Evolutionary conservation across 352 stramenopile genomes (phyloP).

Genomic region (Peronospora destructor): DNA sequence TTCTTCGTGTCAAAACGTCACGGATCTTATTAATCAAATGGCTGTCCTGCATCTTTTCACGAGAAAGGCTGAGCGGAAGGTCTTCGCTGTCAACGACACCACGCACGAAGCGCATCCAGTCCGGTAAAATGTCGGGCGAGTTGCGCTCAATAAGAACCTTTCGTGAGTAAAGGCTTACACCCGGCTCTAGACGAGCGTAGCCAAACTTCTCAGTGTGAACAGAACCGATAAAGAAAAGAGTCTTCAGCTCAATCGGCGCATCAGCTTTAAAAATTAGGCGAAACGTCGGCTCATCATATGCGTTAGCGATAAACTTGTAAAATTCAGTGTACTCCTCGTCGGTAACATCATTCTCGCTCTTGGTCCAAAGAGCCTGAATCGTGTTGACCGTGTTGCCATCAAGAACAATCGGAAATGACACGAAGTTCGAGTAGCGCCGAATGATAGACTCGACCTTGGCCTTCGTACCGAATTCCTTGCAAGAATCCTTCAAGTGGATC

Average conservation of each 20-base stretch:
- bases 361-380: slow-evolving; percentile 96
- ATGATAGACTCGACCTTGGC: slow-evolving; percentile 94
- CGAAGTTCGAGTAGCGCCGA: slow-evolving; percentile 99
- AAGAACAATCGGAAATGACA: slow-evolving; percentile 97
- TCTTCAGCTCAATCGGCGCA: slow-evolving; percentile 97
- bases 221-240: slow-evolving; percentile 94
- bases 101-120: slow-evolving; percentile 94
- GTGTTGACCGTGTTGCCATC: slow-evolving; percentile 97
- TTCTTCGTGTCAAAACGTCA: slow-evolving; percentile 91
- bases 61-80: slow-evolving; percentile 96
- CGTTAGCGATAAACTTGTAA: slow-evolving; percentile 96
- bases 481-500: slow-evolving; percentile 95
- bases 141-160: slow-evolving; percentile 99
- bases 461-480: slow-evolving; percentile 91
- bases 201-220: slow-evolving; percentile 97
- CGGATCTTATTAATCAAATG: slow-evolving; percentile 94
- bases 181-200: slow-evolving; percentile 91
- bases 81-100: slow-evolving; percentile 96
- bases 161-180: slow-evolving; percentile 96
- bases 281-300: slow-evolving; percentile 91
- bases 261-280: slow-evolving; percentile 96
- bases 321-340: slow-evolving; percentile 97
- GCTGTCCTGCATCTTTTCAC: slow-evolving; percentile 99
- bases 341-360: slow-evolving; percentile 91
- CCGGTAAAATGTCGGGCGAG: slow-evolving; percentile 94